Conservation (phyloP, 2,329 filamentous ascomycete genomes). For the Diaporthe vaccinii region DNA sequence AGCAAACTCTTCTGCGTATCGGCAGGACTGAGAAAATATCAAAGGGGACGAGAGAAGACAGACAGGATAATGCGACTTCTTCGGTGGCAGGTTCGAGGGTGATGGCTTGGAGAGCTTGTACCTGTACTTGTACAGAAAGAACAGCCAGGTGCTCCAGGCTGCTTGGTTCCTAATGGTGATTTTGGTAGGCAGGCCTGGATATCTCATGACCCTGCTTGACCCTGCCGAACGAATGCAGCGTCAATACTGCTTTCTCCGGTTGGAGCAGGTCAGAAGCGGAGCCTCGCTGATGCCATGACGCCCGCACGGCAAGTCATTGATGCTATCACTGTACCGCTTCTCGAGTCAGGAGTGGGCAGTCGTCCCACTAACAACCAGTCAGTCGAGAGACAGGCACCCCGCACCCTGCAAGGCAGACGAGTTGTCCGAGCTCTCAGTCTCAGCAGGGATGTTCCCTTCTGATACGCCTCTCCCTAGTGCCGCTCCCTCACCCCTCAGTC, state of each 20-base stretch:
- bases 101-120: neutral
- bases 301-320: constrained; percentile 13
- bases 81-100: neutral
- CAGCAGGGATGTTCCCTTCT: constrained; percentile 25
- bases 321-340: neutral
- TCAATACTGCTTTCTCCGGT: neutral
- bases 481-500: constrained; percentile 4
- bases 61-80: neutral
- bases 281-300: neutral
- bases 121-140: neutral
- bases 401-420: constrained; percentile 26
- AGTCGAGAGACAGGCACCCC: constrained; percentile 10
- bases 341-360: constrained; percentile 7
- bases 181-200: neutral
- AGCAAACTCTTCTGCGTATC: neutral
- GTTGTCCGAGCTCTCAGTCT: neutral
- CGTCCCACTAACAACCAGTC: constrained; percentile 10
- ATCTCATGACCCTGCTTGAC: neutral
- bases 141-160: too few relatives aligned
- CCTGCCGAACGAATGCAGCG: neutral
- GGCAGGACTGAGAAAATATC: neutral
- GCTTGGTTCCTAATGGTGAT: neutral
- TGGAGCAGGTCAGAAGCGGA: constrained; percentile 11
- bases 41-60: neutral
- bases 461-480: neutral